Evolutionary conservation across 805 yeast species (phyloP), one percentile per base, ranked within the genome.

Genomic region (Dipodascus albidus): DNA sequence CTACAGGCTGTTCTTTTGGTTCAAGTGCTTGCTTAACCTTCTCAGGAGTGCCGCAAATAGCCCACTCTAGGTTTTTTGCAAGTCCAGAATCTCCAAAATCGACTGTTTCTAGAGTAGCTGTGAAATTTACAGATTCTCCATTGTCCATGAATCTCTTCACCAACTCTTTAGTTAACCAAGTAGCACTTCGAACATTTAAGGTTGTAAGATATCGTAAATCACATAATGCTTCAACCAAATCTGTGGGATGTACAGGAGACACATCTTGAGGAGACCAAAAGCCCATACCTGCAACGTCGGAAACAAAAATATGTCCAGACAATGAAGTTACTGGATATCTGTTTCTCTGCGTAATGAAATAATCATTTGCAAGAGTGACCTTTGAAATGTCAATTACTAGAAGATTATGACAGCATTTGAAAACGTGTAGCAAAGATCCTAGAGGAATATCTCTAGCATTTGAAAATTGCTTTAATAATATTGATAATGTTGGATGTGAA

Each of bases 391-490:
- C 74, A 22, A 88, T 59, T 2, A 68, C 60, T 15, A 63, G 67
- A 38, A 88, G 60, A 58, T 84, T 82, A 14, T 80, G 80, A 62
- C 96, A 89, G 33, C 78, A 69, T n/a, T 75, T 75, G 41, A 88
- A 62, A 38, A 87, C 61, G 64, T 86, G 95, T 14, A 88, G 62
- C 8, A 89, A 61, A 57, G 80, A 79, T 0, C 96, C 96, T 24
- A 83, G 69, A 0, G 96, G 96, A 3, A 88, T 64, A 64, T 88
- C 96, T 59, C 77, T 80, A n/a, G 83, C 75, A 20, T 77, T 72
- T 2, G 87, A 74, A 66, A 84, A 85, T 64, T 79, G 83, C 52
- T 74, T 61, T 4, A 23, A 15, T 38, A 87, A 64, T 57, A 82
- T 80, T 54, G 79, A 38, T 4, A n/a, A 3, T 14, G 15, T 6